Conservation (phyloP, 2,329 filamentous ascomycete genomes). For the Sclerotinia spermophila region DNA sequence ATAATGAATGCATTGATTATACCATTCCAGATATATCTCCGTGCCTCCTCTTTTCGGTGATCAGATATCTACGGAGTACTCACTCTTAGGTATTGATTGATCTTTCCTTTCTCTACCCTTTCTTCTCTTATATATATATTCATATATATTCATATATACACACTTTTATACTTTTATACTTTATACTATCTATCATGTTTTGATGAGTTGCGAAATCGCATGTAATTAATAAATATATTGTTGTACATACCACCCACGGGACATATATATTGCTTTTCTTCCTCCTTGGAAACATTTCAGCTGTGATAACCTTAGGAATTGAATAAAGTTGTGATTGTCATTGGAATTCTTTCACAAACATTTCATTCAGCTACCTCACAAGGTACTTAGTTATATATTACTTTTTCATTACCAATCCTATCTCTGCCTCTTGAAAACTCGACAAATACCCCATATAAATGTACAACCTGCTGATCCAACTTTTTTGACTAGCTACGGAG, state of each 20-base stretch:
- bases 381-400: not conserved
- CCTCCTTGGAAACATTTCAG: not conserved
- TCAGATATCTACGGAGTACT: too few relatives aligned
- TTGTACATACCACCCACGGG: not conserved
- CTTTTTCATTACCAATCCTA: constrained; percentile 3
- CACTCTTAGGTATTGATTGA: too few relatives aligned
- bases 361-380: not conserved
- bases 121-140: not conserved
- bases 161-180: not conserved
- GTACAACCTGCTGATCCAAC: not conserved
- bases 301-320: not conserved
- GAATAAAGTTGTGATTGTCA: not conserved
- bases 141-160: not conserved
- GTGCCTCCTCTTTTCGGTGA: not conserved
- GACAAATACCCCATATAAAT: not conserved
- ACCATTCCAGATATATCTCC: not conserved
- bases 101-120: not conserved
- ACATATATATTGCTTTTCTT: not conserved
- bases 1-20: too few relatives aligned
- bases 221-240: not conserved
- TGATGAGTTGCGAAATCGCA: not conserved
- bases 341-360: not conserved
- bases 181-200: too few relatives aligned
- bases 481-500: not conserved
- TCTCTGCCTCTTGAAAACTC: constrained; percentile 3